Evolutionary conservation across 768 basidiomycete species (phyloP), one percentile per base, ranked within the genome.

Genomic region (Pisolithus albus): DNA sequence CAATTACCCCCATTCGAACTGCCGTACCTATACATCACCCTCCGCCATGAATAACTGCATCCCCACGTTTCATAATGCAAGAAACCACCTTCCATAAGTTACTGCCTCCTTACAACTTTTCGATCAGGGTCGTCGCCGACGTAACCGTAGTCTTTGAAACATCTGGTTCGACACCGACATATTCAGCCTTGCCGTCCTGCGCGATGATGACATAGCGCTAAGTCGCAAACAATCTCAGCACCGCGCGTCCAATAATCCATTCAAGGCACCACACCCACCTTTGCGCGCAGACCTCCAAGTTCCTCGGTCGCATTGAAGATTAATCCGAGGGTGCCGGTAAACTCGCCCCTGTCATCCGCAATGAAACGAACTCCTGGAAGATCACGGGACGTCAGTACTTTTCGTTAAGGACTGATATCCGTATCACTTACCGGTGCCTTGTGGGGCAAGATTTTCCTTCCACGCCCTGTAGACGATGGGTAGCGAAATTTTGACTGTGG

Each of bases 281-380:
- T 84, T 46, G 83, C 78, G 41, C 88, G 83, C 1, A 79, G 78
- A 9, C 76, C 78, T 18, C 88, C 88, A 13, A 92, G 77, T 13
- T 81, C 61, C 3, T 71, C 68, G 8, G 81, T 74, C 1, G 79
- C 84, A 55, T 87, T 82, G 53, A 84, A 83, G 36, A 79, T 55
- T 13, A 85, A 73, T 1, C 86, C 85, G 43, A 82, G 62, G 7
- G 71, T 69, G 19, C 75, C 68, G 10, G 77, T 70, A 58, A 84
- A 77, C 3, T 75, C 66, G 24, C 77, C 87, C 50, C 75, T 75
- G 65, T 92, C 88, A 54, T 88, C 86, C 9, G 83, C 77, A 47
- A 84, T 76, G 67, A 86, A 85, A 39, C 72, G 77, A 37, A 83
- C 71, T 0, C 68, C 81, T 83, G 52, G 2, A 52, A 43, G 46